Base-by-base conservation (phyloP, 768 basidiomycete species). In the Fibroporia radiculosa region DNA sequence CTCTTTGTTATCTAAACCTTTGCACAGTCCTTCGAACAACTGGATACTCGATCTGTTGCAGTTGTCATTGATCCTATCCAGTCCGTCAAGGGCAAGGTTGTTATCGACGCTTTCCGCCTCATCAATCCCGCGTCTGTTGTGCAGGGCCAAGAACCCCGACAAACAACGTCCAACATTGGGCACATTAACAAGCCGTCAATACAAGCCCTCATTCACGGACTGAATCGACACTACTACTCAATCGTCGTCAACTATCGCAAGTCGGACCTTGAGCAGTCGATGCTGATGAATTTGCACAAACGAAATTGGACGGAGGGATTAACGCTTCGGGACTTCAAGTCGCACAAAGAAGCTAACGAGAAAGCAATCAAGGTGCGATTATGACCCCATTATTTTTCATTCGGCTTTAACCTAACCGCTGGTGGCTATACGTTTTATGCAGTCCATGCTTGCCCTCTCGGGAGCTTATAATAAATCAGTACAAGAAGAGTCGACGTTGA, bases 121-220 rank as follows among this genome's bases (percentile, higher is more conserved):
- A 98, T 99, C 67, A 88, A 87, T 61, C 92, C 93, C 16, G 82
- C 90, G 56, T 75, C 82, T 35, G 83, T 97, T 49, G 82, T 96
- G 50, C 73, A 85, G 46, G 96, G 96, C 40, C 84, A 89, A 45
- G 96, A 99, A 67, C 90, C 93, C 10, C 78, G 96, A 20, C 96
- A 98, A 64, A 95, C 92, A 43, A 99, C 96, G 13, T 93, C 89
- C 36, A 99, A 99, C 59, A 93, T 98, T 50, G 96, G 96, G 2
- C 93, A 97, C 59, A 88, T 99, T 66, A 95, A 97, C 65, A 97
- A 98, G 64, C 96, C 96, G n/a, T 90, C 88, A 46, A 98, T 99
- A 60, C 96, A 98, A 66, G 93, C 93, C 40, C 78, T 97, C 53
- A 96, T 99, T 51, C 95, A 99, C 57, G 95, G 95, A 34, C 71